These are phyloP conservation scores for Castanea mollissima DNA, from an alignment of 306 rosid species.

Conservation along the genomic window DNA sequence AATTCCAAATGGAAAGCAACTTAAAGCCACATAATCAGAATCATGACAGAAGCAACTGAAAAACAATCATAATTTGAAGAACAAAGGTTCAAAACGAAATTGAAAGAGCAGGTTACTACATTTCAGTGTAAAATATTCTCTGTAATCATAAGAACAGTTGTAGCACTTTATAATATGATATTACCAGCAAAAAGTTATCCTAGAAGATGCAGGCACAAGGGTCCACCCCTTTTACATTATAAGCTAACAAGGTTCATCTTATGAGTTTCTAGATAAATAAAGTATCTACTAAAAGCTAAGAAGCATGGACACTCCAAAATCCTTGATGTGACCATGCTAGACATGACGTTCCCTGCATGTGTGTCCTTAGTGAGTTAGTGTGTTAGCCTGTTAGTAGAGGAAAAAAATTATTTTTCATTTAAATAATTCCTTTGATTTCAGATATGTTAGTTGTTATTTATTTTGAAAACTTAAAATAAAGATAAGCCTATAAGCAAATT, in stretches of 20 bases:
- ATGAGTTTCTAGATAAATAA: background rate
- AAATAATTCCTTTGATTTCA: too few relatives aligned
- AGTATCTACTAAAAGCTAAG: background rate
- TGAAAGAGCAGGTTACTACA: background rate
- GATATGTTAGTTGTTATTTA: too few relatives aligned
- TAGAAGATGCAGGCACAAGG: background rate
- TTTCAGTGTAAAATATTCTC: background rate
- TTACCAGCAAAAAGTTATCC: too few relatives aligned
- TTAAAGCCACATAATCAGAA: background rate
- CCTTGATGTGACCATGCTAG: too few relatives aligned
- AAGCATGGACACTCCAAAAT: too few relatives aligned
- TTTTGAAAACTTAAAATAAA: too few relatives aligned
- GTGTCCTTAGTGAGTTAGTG: too few relatives aligned
- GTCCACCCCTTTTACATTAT: background rate
- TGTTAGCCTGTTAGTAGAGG: too few relatives aligned
- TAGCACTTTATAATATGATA: too few relatives aligned
- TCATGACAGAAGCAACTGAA: background rate
- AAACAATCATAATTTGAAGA: background rate
- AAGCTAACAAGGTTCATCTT: background rate
- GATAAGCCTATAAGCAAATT: too few relatives aligned
- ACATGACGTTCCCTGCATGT: too few relatives aligned
- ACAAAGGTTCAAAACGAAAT: background rate
- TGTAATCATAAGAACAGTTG: background rate
- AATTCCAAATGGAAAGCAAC: background rate
- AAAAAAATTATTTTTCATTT: too few relatives aligned